A percentile compares a stretch with the other conserved stretches of the same genome.
Conservation (phyloP, 1,284 basidiomycete genomes). For the Pseudomicrostroma phylloplanum region DNA sequence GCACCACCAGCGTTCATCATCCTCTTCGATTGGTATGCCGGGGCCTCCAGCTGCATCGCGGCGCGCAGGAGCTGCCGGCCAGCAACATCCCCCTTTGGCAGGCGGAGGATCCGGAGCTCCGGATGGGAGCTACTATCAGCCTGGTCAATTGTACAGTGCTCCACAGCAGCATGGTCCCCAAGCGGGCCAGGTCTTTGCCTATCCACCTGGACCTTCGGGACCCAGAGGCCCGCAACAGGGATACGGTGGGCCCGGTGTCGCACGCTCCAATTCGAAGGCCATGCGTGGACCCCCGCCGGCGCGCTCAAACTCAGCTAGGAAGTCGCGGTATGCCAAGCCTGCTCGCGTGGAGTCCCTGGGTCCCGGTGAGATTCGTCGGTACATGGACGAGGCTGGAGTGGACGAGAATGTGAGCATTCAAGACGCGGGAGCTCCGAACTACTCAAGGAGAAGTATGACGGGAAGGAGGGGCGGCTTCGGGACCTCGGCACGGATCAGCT, state of each 20-base stretch:
- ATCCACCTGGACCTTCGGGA: not conserved
- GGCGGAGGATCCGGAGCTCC: not conserved
- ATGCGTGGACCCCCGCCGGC: slow-evolving; percentile 2
- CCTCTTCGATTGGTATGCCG: not conserved
- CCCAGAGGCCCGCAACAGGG: not conserved
- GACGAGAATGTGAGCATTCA: not conserved
- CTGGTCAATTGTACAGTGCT: too few species aligned
- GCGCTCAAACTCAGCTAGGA: not conserved
- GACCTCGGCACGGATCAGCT: not conserved
- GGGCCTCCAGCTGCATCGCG: not conserved
- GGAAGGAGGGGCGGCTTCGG: not conserved
- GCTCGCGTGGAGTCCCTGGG: slow-evolving; percentile 2
- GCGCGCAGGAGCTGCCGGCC: not conserved
- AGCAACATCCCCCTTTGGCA: not conserved
- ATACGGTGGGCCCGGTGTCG: slow-evolving; percentile 1
- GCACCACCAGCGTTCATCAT: not conserved
- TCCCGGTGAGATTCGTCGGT: slow-evolving; percentile 4
- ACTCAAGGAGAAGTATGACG: not conserved
- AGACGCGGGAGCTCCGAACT: not conserved
- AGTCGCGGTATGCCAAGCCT: not conserved
- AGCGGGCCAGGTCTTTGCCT: not conserved
- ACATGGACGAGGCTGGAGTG: slow-evolving; percentile 1
- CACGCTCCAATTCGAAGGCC: slow-evolving; percentile 3
- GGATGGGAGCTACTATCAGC: not conserved
- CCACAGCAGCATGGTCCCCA: not conserved